A percentile compares a stretch with the other conserved stretches of the same genome.
Conservation (phyloP, 805 yeast genomes). For the Teunomyces panamensis region DNA sequence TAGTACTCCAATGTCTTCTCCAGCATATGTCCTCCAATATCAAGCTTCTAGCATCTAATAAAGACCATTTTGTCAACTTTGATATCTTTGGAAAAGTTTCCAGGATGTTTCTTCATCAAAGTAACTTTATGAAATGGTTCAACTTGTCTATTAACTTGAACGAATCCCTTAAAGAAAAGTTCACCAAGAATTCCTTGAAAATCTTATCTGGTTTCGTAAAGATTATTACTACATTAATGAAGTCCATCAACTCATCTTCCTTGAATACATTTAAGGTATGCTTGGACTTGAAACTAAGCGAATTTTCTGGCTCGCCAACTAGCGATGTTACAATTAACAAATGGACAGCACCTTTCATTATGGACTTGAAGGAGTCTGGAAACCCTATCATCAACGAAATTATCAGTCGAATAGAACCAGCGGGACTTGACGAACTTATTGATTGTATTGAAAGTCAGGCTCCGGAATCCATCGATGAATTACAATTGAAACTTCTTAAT, state of each 20-base stretch:
- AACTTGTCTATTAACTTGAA: constrained; percentile 5
- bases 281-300: constrained; percentile 6
- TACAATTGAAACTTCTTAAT: background rate
- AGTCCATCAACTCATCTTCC: constrained; percentile 1
- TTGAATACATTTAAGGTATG: constrained; percentile 2
- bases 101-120: constrained; percentile 13
- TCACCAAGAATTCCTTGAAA: constrained; percentile 20
- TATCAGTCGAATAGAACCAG: background rate
- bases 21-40: constrained; percentile 19
- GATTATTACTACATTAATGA: constrained; percentile 13
- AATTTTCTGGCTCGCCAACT: background rate
- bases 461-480: background rate
- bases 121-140: constrained; percentile 24
- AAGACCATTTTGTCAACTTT: constrained; percentile 10
- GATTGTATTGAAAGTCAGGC: background rate
- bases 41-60: constrained; percentile 9
- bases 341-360: background rate
- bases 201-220: constrained; percentile 25
- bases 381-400: background rate
- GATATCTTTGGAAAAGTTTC: constrained; percentile 14
- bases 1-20: constrained; percentile 24
- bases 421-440: background rate
- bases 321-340: background rate
- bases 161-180: constrained; percentile 12
- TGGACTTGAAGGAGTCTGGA: constrained; percentile 3